These are phyloP conservation scores for Camelina sativa DNA, from an alignment of 345 rosid species.

Conservation along the genomic window DNA sequence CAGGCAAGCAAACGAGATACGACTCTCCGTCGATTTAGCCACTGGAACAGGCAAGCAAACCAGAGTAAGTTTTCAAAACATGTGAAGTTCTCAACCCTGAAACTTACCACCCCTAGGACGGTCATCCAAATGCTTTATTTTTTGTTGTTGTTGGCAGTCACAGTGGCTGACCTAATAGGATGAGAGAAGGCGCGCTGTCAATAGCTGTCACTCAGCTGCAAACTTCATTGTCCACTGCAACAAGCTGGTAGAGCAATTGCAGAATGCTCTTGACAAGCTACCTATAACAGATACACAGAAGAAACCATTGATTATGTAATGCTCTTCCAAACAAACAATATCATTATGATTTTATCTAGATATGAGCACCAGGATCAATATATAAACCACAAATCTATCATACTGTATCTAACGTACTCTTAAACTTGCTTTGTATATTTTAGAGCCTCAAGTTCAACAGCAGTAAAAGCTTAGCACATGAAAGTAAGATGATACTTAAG, in stretches of 20 bases:
- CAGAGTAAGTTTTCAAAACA: slow-evolving; percentile 14
- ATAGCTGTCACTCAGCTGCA: background rate
- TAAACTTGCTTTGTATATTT: slow-evolving; percentile 10
- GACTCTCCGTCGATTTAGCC: too few species aligned
- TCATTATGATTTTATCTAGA: background rate
- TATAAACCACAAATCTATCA: background rate
- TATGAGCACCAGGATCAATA: background rate
- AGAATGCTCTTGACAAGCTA: slow-evolving; percentile 30
- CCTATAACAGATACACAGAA: background rate
- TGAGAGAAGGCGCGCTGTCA: background rate
- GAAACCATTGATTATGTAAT: slow-evolving; percentile 29
- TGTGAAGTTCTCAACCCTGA: background rate
- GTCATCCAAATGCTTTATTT: background rate
- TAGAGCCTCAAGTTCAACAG: slow-evolving; percentile 6
- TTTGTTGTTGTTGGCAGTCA: slow-evolving; percentile 19
- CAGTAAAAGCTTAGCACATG: slow-evolving; percentile 14
- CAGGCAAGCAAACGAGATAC: too few species aligned
- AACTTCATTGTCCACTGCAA: slow-evolving; percentile 1
- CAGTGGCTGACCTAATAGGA: background rate
- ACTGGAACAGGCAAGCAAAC: too few species aligned
- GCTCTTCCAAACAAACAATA: slow-evolving; percentile 1
- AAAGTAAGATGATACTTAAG: slow-evolving; percentile 1
- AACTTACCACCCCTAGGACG: background rate
- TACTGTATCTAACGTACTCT: background rate
- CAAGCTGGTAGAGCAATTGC: slow-evolving; percentile 1